These are phyloP conservation scores for Pseudogymnoascus sp. DNA, from an alignment of 2,329 filamentous ascomycete genomes.

Conservation along the genomic window DNA sequence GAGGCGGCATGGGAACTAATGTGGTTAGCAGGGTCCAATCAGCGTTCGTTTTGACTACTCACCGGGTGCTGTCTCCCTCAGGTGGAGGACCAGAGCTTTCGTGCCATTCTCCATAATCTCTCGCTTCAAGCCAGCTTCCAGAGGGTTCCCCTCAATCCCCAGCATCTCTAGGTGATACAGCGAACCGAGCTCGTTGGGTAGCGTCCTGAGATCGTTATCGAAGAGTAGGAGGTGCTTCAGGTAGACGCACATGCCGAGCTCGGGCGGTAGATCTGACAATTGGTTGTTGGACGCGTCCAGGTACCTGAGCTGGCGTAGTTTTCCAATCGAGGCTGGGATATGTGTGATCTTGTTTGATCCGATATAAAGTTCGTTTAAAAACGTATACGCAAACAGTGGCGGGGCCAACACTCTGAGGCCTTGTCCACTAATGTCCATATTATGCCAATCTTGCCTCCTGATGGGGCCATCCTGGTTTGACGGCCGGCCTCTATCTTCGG, in stretches of 20 bases:
- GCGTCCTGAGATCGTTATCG: slow-evolving; percentile 75
- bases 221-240: slow-evolving; percentile 79
- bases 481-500: slow-evolving; percentile 47
- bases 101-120: slow-evolving; percentile 84
- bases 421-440: slow-evolving; percentile 93
- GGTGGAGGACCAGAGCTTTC: slow-evolving; percentile 68
- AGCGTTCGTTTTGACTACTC: slow-evolving; percentile 32
- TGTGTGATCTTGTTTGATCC: slow-evolving; percentile 82
- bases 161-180: slow-evolving; percentile 82
- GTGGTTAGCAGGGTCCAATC: slow-evolving; percentile 15
- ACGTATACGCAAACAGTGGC: slow-evolving; percentile 77
- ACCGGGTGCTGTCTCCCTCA: slow-evolving; percentile 82
- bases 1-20: slow-evolving; percentile 67
- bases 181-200: slow-evolving; percentile 83
- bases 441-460: slow-evolving; percentile 79
- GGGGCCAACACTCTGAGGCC: slow-evolving; percentile 74
- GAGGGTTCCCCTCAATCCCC: slow-evolving; percentile 84
- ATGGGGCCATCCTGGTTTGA: slow-evolving; percentile 58
- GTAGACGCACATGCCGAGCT: slow-evolving; percentile 95
- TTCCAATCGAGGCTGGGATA: slow-evolving; percentile 74
- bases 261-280: slow-evolving; percentile 69
- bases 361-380: slow-evolving; percentile 86
- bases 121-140: slow-evolving; percentile 67
- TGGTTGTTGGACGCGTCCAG: slow-evolving; percentile 88
- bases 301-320: slow-evolving; percentile 69